Base-by-base conservation (phyloP, 2,329 filamentous ascomycete species). In the Scedosporium dehoogii region DNA sequence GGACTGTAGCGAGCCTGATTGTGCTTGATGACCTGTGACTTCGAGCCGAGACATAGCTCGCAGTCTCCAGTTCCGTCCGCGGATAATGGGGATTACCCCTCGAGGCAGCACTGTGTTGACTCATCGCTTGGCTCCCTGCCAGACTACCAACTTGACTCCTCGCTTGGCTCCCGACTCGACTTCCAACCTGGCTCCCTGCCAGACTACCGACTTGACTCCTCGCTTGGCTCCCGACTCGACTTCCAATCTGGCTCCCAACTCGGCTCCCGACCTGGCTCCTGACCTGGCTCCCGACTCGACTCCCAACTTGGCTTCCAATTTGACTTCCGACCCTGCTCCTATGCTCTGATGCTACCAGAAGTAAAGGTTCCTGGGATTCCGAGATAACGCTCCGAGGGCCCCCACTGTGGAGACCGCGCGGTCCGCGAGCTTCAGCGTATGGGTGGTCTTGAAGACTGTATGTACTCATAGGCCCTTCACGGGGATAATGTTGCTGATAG, bases 11-110 rank as follows among this genome's bases (percentile, higher is more conserved):
- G 18, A 18, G 59, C 27, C 42, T 18, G 4, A 74, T 61, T 12
- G 75, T 77, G 63, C 68, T 71, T 7, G 68, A 67, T 0, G 76
- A 75, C 59, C 71, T 70, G 46, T 73, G 73, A 67, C 71, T 78
- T 7, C 75, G 72, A 3, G 76, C 72, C 10, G 80, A 81, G 60
- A 78, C 73, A 63, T 78, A 81, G 42, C 76, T 76, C 21, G 59
- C 59, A 7, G 59, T 33, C 42, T 33, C 59, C 41, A 51, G 78
- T 75, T 16, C 72, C 71, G 10, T 80, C 79, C 9, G 71, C 65
- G 59, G 61, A 61, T 44, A 60, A 27, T 53, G 23, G 3, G 60
- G 27, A 12, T 29, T 58, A 10, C 27, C 38, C 56, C 56, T 58
- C 29, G 16, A n/a, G 27, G 56, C 66, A 66, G 29, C 70, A 68